These are phyloP conservation scores for Asterochloris erici DNA, from an alignment of 139 green algal genomes.

Conservation along the genomic window DNA sequence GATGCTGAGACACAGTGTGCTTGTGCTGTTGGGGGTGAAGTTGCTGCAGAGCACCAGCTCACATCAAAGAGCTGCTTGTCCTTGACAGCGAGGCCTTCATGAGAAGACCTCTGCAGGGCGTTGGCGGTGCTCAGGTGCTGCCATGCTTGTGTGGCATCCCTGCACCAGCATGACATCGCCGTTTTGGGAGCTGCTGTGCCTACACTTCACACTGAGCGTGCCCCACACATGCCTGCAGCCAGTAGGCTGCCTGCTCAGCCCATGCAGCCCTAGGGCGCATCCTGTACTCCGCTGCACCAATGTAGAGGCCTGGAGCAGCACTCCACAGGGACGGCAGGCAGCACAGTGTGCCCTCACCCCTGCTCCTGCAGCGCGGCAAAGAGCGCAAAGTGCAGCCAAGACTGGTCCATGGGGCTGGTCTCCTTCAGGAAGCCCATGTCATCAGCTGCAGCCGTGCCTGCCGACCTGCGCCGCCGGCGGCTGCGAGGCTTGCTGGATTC, in stretches of 20 bases:
- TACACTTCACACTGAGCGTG: too few species aligned
- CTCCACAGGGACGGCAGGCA: neutral
- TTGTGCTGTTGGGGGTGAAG: too few species aligned
- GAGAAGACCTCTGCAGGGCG: neutral
- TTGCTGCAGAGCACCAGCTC: neutral
- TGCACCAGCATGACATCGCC: too few species aligned
- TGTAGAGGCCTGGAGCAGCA: too few species aligned
- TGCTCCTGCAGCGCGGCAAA: constrained; percentile 27
- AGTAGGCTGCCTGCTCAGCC: too few species aligned
- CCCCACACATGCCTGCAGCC: too few species aligned
- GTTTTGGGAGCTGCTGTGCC: too few species aligned
- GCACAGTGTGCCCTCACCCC: constrained; percentile 14
- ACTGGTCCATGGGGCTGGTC: constrained; percentile 26
- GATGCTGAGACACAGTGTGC: too few species aligned
- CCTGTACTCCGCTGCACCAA: too few species aligned
- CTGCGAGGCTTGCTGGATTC: neutral
- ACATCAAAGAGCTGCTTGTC: neutral
- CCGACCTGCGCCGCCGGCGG: neutral
- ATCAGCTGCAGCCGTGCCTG: neutral
- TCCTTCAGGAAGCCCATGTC: constrained; percentile 36
- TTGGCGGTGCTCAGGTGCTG: too few species aligned
- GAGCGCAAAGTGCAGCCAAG: constrained; percentile 57
- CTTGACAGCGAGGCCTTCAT: neutral
- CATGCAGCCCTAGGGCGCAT: too few species aligned
- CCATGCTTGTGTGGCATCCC: too few species aligned